Base-by-base conservation (phyloP, 306 rosid genomes). In the Vachellia collinsii region DNA sequence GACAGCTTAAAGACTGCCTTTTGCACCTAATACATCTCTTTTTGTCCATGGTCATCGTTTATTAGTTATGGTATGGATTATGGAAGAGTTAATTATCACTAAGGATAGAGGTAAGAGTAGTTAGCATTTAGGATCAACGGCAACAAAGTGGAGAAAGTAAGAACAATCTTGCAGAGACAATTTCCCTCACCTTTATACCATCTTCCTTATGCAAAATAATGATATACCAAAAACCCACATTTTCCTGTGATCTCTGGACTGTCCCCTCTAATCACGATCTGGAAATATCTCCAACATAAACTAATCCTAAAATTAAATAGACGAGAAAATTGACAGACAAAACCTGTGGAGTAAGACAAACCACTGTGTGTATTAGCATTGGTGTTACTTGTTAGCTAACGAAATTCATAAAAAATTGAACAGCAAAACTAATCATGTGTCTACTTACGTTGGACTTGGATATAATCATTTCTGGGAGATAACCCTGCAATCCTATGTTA, bases 401-500 rank as follows among this genome's bases (percentile, higher is more conserved):
- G 85, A 51, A 13, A 56, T 8, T 3, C 7, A 19, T n/a, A 54
- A 77, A 11, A 47, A 43, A 64, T 72, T 54, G 51, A 0, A 42
- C 76, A n/a, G 76, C 34, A 41, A 38, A 3, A 7, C 47, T n/a
- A 19, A 19, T 19, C 4, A 51, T 62, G 53, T 23, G 75, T 70
- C 23, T 70, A 77, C 94, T 91, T 80, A 89, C 97, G 19, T 81
- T 80, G 54, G 85, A 81, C 51, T 79, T 81, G 48, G 94, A 91
- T 19, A 90, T 82, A 72, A 83, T 71, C 79, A 88, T 72, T 76
- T 84, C 88, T 22, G 96, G 92, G 39, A 88, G 92, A 80, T 87
- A 77, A 22, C 94, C 91, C 43, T 88, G 85, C 29, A 89, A 71
- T 51, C 97, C 99, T 70, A 95, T 77, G 78, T 89, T 86, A 74